These are phyloP conservation scores for Coemansia asiatica DNA, from an alignment of 192 early-diverging fungal genomes.

Conservation along the genomic window DNA sequence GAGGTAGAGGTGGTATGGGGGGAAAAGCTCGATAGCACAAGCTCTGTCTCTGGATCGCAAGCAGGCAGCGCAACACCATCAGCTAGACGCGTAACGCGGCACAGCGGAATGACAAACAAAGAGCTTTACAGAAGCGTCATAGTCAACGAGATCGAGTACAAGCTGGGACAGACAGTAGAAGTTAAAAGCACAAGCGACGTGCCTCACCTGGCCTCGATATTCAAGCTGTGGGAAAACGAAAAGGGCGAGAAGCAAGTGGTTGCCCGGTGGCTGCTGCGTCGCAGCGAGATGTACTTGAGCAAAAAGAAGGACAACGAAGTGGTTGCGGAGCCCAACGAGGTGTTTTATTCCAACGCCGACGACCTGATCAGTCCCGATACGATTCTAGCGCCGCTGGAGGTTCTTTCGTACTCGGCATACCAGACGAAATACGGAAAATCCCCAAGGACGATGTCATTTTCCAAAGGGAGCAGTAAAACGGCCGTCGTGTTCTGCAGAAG, in stretches of 20 bases:
- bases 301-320: constrained; percentile 11
- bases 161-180: constrained; percentile 42
- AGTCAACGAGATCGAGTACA: constrained; percentile 51
- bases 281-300: constrained; percentile 27
- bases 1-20: constrained; percentile 41
- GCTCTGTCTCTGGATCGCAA: not conserved
- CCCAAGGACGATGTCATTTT: not conserved
- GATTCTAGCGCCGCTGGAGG: constrained; percentile 35
- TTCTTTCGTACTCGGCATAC: constrained; percentile 23
- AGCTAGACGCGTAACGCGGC: constrained; percentile 58
- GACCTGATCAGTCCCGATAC: constrained; percentile 47
- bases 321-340: constrained; percentile 27
- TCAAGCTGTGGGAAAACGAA: constrained; percentile 61
- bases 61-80: constrained; percentile 8
- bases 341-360: constrained; percentile 54
- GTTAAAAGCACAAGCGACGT: constrained; percentile 36
- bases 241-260: constrained; percentile 46
- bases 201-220: constrained; percentile 57
- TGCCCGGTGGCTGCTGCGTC: constrained; percentile 61
- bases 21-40: constrained; percentile 12
- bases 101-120: constrained; percentile 60
- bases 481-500: constrained; percentile 30
- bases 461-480: not conserved
- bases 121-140: constrained; percentile 37
- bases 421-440: not conserved